Conservation (phyloP, 441 rosid species). For the Breynia disticha region DNA sequence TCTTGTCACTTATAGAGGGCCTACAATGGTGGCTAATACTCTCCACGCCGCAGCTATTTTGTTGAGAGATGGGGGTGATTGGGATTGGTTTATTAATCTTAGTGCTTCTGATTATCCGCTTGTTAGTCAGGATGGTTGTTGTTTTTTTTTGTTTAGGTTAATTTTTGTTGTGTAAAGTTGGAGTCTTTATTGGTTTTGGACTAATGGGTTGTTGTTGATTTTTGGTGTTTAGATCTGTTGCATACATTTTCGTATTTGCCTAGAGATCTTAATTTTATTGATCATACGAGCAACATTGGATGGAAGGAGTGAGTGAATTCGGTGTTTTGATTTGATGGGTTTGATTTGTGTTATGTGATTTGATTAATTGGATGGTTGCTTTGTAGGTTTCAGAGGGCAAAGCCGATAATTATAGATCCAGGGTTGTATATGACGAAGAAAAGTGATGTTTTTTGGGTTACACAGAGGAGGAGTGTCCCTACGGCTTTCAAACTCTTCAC, state of each 20-base stretch:
- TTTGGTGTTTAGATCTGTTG: slow-evolving; percentile 60
- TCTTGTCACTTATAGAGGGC: slow-evolving; percentile 94
- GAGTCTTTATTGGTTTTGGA: not conserved
- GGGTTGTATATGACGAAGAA: slow-evolving; percentile 83
- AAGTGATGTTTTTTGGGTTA: slow-evolving; percentile 87
- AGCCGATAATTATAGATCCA: slow-evolving; percentile 85
- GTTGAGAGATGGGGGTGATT: slow-evolving; percentile 65
- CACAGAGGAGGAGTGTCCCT: slow-evolving; percentile 91
- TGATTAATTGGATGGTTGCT: not conserved
- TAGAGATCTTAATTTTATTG: slow-evolving; percentile 90
- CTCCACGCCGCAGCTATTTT: slow-evolving; percentile 93
- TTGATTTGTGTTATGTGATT: slow-evolving; percentile 3
- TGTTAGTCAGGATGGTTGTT: slow-evolving; percentile 78
- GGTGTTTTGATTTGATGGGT: slow-evolving; percentile 3
- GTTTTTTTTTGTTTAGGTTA: not conserved
- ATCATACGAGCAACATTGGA: slow-evolving; percentile 93
- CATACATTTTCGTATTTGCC: slow-evolving; percentile 84
- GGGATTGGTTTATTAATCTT: slow-evolving; percentile 96
- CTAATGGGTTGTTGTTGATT: slow-evolving; percentile 10
- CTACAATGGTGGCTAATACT: slow-evolving; percentile 96
- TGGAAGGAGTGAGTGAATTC: slow-evolving; percentile 89
- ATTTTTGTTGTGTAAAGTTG: not conserved
- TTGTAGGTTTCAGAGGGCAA: slow-evolving; percentile 78
- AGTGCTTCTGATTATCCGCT: slow-evolving; percentile 95
- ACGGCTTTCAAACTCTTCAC: slow-evolving; percentile 91